Evolutionary conservation across 2,329 filamentous ascomycete species (phyloP).

Genomic region (Cercospora brassicicola): DNA sequence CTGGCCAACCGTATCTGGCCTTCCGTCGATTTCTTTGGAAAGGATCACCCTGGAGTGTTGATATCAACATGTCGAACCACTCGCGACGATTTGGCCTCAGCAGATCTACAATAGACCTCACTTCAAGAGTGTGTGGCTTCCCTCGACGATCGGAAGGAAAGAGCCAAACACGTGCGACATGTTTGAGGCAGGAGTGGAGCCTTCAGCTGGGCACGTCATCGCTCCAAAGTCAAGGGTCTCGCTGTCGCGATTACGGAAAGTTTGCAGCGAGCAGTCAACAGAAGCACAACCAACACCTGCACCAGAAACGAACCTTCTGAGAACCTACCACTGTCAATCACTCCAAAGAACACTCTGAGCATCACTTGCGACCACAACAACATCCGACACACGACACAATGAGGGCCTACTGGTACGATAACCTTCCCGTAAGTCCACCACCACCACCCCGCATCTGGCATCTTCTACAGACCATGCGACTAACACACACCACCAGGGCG

Average conservation of each 20-base stretch:
- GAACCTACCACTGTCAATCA: neutral
- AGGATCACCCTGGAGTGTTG: neutral
- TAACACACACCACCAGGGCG: conserved; percentile 61
- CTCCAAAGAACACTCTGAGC: neutral
- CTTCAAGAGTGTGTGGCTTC: too few relatives aligned
- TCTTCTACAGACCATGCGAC: conserved; percentile 14
- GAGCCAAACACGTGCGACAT: neutral
- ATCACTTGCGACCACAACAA: neutral
- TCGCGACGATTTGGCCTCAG: neutral
- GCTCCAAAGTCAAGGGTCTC: neutral
- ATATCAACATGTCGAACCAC: neutral
- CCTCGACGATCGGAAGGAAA: neutral
- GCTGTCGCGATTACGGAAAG: conserved; percentile 5
- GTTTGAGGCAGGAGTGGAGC: neutral
- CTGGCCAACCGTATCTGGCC: neutral
- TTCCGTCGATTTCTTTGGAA: too few relatives aligned
- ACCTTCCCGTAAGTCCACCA: conserved; percentile 54
- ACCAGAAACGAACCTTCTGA: neutral
- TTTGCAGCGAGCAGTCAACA: neutral
- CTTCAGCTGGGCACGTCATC: conserved; percentile 1
- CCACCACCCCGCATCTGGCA: conserved; percentile 9
- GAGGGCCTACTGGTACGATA: conserved; percentile 72
- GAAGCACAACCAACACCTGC: neutral
- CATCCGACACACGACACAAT: conserved; percentile 46
- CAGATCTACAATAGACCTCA: neutral